phyloP scores from a whole-genome alignment of 305 asterid species.

The Fraxinus dipetala region DNA sequence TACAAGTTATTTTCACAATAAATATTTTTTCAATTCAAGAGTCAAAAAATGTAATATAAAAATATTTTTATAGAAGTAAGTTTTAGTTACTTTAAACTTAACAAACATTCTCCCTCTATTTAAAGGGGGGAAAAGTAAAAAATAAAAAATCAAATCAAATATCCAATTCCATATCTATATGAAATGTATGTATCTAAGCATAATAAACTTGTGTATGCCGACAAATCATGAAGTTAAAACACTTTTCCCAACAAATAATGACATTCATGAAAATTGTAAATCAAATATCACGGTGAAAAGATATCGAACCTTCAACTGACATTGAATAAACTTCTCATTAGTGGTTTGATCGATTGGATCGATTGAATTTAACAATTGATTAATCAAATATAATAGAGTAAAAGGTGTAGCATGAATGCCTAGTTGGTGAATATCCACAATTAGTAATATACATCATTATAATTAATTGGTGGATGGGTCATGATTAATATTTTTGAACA shows the following conservation, averaged over 20 bases:
- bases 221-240: neutral
- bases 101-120: no score
- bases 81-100: no score
- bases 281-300: neutral
- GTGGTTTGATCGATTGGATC: neutral
- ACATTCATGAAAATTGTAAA: neutral
- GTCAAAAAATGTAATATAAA: no score
- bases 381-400: neutral
- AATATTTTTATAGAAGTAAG: no score
- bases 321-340: neutral
- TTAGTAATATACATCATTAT: neutral
- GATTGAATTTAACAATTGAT: neutral
- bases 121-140: no score
- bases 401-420: neutral
- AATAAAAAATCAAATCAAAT: no score
- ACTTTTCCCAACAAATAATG: neutral
- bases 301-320: neutral
- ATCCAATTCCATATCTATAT: no score
- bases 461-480: neutral
- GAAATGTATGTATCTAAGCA: neutral
- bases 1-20: no score
- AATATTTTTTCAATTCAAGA: no score
- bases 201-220: neutral
- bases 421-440: neutral
- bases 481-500: neutral